Percentiles rank a stretch among this genome's conserved stretches.
Conservation (phyloP, 495 filamentous ascomycete genomes). For the Parathielavia hyrcaniae region DNA sequence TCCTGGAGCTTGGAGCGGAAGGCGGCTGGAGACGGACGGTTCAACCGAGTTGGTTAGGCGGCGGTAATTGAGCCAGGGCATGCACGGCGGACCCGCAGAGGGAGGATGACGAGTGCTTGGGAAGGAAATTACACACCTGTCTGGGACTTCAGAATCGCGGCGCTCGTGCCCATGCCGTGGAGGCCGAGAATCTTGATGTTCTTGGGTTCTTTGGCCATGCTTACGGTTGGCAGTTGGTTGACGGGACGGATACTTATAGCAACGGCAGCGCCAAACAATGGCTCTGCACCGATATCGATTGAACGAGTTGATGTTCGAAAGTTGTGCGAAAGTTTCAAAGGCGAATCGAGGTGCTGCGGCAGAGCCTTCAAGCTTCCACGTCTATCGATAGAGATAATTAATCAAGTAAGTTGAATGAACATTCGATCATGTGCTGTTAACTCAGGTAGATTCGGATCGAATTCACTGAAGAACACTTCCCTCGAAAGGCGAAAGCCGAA, state of each 20-base stretch:
- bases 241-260: neutral
- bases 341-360: too few relatives aligned
- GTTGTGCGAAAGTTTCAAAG: too few relatives aligned
- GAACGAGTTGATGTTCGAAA: too few relatives aligned
- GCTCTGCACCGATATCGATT: neutral
- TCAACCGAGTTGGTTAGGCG: neutral
- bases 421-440: too few relatives aligned
- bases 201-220: neutral
- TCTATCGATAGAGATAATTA: too few relatives aligned
- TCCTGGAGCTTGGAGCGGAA: slow-evolving; percentile 30
- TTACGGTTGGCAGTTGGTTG: neutral
- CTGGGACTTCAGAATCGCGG: slow-evolving; percentile 52
- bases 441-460: neutral
- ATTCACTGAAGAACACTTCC: neutral
- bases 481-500: too few relatives aligned
- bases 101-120: neutral
- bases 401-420: too few relatives aligned
- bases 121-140: slow-evolving; percentile 39
- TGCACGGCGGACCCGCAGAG: neutral
- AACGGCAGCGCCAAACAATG: too few relatives aligned
- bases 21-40: slow-evolving; percentile 23
- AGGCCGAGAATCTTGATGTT: slow-evolving; percentile 56
- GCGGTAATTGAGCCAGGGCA: neutral
- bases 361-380: too few relatives aligned
- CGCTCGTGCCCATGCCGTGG: slow-evolving; percentile 58